Percentiles rank a stretch among this genome's conserved stretches.
These are phyloP conservation scores for Halophytophthora batemanensis DNA, from an alignment of 352 stramenopile genomes.

Conservation along the genomic window DNA sequence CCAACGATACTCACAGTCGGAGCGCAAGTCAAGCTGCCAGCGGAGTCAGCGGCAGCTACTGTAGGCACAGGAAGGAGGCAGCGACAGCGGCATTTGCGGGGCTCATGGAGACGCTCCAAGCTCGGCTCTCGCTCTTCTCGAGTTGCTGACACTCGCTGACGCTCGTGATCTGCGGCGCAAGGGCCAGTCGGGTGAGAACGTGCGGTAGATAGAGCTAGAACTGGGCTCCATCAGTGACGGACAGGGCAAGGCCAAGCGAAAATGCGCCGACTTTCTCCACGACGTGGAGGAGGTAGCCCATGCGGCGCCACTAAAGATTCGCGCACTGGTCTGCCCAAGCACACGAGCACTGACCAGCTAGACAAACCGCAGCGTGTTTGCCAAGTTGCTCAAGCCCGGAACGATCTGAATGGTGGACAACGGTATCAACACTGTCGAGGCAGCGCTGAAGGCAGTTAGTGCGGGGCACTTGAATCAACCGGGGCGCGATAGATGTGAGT, in stretches of 20 bases:
- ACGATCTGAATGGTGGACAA: slow-evolving; percentile 84
- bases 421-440: slow-evolving; percentile 57
- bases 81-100: no score
- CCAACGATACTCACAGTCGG: slow-evolving; percentile 14
- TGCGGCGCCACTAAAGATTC: slow-evolving; percentile 75
- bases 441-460: no score
- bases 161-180: slow-evolving; percentile 62
- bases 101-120: slow-evolving; percentile 81
- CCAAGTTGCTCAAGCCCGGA: slow-evolving; percentile 77
- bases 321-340: slow-evolving; percentile 63
- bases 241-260: slow-evolving; percentile 85
- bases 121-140: slow-evolving; percentile 62
- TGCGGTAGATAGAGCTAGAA: slow-evolving; percentile 77
- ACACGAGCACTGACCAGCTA: slow-evolving; percentile 65
- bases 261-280: slow-evolving; percentile 80
- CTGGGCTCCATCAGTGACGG: slow-evolving; percentile 79
- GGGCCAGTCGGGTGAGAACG: slow-evolving; percentile 64
- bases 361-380: slow-evolving; percentile 55
- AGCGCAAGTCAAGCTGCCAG: slow-evolving; percentile 17
- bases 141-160: slow-evolving; percentile 44
- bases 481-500: slow-evolving; percentile 48
- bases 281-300: slow-evolving; percentile 79
- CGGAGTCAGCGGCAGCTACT: no score
- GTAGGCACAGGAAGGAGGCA: no score
- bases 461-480: no score